Evolutionary conservation across 331 rosid genomes (phyloP).

Genomic region (Rosa hybrid): DNA sequence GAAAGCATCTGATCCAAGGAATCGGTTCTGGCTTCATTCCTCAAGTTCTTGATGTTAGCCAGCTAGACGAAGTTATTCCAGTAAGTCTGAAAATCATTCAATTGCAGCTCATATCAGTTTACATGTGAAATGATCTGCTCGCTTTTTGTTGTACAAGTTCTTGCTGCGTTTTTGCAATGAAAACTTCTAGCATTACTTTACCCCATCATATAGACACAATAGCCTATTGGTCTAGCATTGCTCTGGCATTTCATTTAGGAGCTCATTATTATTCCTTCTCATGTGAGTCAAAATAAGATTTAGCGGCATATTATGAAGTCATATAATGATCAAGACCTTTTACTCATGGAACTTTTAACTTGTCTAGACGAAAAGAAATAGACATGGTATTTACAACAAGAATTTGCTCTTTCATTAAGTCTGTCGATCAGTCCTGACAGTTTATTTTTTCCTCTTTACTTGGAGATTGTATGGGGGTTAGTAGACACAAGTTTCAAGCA

Average conservation of each 20-base stretch:
- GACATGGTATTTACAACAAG: background rate
- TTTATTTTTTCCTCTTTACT: background rate
- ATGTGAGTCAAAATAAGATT: too few species aligned
- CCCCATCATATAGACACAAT: background rate
- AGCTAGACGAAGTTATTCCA: conserved; percentile 72
- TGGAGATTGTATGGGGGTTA: too few species aligned
- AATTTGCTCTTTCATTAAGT: background rate
- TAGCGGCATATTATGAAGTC: too few species aligned
- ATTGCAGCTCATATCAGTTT: conserved; percentile 4
- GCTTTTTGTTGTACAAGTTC: background rate
- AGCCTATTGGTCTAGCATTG: background rate
- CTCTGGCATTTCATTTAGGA: background rate
- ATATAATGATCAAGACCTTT: background rate
- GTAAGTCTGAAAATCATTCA: conserved; percentile 36
- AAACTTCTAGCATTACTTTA: background rate
- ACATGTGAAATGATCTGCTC: too few species aligned
- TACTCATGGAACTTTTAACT: background rate
- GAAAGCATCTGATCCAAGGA: conserved; percentile 79
- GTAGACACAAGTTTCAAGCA: too few species aligned
- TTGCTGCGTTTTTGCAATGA: background rate
- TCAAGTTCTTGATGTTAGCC: conserved; percentile 45
- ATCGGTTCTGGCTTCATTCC: conserved; percentile 70
- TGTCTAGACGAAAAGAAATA: background rate
- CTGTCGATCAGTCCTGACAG: background rate
- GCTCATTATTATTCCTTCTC: background rate